A percentile compares a stretch with the other conserved stretches of the same genome.
Conservation (phyloP, 805 yeast genomes). For the Phaffomyces opuntiae region DNA sequence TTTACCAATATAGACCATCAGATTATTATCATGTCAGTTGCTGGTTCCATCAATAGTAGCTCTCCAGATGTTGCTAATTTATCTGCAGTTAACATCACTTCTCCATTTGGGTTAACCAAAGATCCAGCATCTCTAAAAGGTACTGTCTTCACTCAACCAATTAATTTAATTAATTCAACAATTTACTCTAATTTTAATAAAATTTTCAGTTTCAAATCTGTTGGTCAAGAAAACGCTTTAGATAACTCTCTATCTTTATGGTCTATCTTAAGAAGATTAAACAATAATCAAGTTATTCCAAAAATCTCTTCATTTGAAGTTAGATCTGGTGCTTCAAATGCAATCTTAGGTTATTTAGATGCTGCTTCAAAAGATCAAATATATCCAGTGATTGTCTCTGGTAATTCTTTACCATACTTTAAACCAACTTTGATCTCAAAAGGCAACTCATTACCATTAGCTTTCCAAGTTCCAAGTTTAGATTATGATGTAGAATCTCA, state of each 20-base stretch:
- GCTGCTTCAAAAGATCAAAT: slow-evolving; percentile 22
- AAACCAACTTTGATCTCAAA: slow-evolving; percentile 43
- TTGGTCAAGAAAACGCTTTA: slow-evolving; percentile 52
- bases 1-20: background rate
- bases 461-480: slow-evolving; percentile 70
- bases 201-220: slow-evolving; percentile 64
- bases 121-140: slow-evolving; percentile 48
- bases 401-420: slow-evolving; percentile 64
- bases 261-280: slow-evolving; percentile 44
- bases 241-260: slow-evolving; percentile 57
- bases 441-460: slow-evolving; percentile 41
- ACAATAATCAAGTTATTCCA: slow-evolving; percentile 48
- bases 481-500: slow-evolving; percentile 53
- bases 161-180: slow-evolving; percentile 46
- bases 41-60: slow-evolving; percentile 17
- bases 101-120: slow-evolving; percentile 57
- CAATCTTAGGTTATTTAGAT: slow-evolving; percentile 63
- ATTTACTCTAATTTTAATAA: slow-evolving; percentile 42
- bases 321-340: slow-evolving; percentile 78
- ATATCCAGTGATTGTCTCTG: slow-evolving; percentile 50
- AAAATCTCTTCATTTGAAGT: slow-evolving; percentile 54
- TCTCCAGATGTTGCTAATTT: slow-evolving; percentile 20
- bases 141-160: slow-evolving; percentile 46
- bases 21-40: slow-evolving; percentile 10
- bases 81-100: slow-evolving; percentile 32